Conservation (phyloP, 371 early-diverging fungal species). For the Zychaea mexicana region DNA sequence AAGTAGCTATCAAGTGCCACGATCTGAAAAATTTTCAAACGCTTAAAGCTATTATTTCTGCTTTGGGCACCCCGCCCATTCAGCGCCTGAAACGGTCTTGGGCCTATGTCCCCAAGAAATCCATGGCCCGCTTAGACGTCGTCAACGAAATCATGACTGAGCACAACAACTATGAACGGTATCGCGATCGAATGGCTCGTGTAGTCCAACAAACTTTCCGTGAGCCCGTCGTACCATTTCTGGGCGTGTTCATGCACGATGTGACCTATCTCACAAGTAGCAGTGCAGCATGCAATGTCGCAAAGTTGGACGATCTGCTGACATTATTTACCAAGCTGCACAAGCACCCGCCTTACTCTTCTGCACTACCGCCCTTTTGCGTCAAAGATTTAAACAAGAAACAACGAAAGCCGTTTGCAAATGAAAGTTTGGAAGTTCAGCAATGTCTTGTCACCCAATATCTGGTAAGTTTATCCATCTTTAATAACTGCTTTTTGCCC, state of each 20-base stretch:
- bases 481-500: slow-evolving; percentile 10
- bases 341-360: slow-evolving; percentile 61
- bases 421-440: slow-evolving; percentile 34
- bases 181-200: slow-evolving; percentile 51
- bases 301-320: slow-evolving; percentile 42
- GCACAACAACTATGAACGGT: slow-evolving; percentile 67
- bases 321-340: slow-evolving; percentile 55
- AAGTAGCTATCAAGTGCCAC: slow-evolving; percentile 64
- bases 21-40: slow-evolving; percentile 74
- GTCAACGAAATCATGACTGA: slow-evolving; percentile 69
- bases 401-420: slow-evolving; percentile 21
- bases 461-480: not conserved
- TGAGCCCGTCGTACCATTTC: slow-evolving; percentile 73
- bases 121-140: slow-evolving; percentile 52
- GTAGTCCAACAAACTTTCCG: slow-evolving; percentile 14
- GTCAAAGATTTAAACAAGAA: slow-evolving; percentile 56
- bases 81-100: slow-evolving; percentile 76
- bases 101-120: slow-evolving; percentile 71
- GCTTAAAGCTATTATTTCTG: slow-evolving; percentile 71
- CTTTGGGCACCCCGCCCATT: slow-evolving; percentile 76
- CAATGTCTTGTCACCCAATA: slow-evolving; percentile 56
- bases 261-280: slow-evolving; percentile 61
- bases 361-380: slow-evolving; percentile 49
- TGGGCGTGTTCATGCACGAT: slow-evolving; percentile 81
- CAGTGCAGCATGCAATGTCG: slow-evolving; percentile 32